Conservation (phyloP, 1,284 basidiomycete genomes). For the Cutaneotrichosporon arboriforme region DNA sequence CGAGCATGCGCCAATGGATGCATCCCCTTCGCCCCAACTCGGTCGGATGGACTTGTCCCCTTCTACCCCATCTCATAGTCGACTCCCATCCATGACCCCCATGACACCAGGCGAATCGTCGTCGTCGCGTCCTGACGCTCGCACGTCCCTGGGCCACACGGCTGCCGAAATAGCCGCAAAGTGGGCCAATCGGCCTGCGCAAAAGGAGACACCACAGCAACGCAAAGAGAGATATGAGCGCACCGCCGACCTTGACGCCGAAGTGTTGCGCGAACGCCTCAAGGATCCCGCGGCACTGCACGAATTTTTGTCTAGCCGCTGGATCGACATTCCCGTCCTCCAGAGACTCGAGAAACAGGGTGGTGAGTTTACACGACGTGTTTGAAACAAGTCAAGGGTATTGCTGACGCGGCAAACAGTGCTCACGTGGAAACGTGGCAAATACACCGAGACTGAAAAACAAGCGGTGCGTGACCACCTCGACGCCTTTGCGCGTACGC, state of each 20-base stretch:
- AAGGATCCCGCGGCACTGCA: conserved; percentile 19
- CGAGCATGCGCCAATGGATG: not conserved
- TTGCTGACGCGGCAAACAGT: conserved; percentile 22
- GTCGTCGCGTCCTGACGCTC: not conserved
- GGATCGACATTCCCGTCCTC: conserved; percentile 25
- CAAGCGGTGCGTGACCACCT: conserved; percentile 24
- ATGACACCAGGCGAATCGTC: not conserved
- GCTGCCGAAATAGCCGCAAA: not conserved
- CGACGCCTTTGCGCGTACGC: conserved; percentile 24
- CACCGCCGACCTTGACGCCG: conserved; percentile 10
- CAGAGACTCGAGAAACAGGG: conserved; percentile 31
- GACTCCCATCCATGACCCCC: not conserved
- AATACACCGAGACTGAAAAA: conserved; percentile 28
- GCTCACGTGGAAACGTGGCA: conserved; percentile 33
- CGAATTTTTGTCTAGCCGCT: conserved; percentile 29
- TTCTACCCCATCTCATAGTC: no score
- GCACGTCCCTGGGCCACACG: not conserved
- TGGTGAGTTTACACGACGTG: conserved; percentile 24
- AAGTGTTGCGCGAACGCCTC: conserved; percentile 12
- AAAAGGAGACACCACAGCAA: not conserved
- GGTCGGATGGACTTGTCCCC: not conserved
- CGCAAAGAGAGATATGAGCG: not conserved
- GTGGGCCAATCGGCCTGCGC: not conserved
- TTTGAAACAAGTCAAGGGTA: not conserved
- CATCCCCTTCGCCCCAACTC: not conserved